Conservation (phyloP, 768 basidiomycete genomes). For the Suillus bovinus region DNA sequence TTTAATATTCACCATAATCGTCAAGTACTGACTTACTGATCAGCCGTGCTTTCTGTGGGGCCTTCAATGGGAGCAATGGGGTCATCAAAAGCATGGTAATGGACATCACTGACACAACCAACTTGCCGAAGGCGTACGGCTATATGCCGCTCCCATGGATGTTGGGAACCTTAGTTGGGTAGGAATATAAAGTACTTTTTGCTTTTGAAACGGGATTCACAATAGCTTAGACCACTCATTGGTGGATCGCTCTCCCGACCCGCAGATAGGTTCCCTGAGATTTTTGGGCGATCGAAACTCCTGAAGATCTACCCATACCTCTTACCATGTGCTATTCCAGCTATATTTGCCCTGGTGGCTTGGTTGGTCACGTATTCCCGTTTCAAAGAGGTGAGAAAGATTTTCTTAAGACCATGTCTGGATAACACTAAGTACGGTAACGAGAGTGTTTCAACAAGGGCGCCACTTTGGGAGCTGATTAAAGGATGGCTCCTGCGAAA, state of each 20-base stretch:
- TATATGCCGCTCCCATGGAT: slow-evolving; percentile 52
- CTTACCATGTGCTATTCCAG: slow-evolving; percentile 61
- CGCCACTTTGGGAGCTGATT: background rate
- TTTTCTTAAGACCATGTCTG: background rate
- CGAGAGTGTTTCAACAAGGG: slow-evolving; percentile 31
- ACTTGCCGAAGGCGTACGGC: slow-evolving; percentile 43
- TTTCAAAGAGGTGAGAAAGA: slow-evolving; percentile 46
- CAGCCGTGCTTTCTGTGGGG: slow-evolving; percentile 42
- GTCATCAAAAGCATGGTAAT: slow-evolving; percentile 43
- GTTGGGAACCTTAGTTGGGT: slow-evolving; percentile 40
- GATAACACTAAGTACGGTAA: slow-evolving; percentile 8
- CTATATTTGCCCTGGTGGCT: slow-evolving; percentile 50
- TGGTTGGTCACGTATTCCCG: slow-evolving; percentile 47
- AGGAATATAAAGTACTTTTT: slow-evolving; percentile 9
- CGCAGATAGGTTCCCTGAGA: slow-evolving; percentile 55
- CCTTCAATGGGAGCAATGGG: slow-evolving; percentile 51
- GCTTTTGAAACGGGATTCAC: background rate
- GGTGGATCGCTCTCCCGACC: slow-evolving; percentile 65
- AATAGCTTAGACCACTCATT: slow-evolving; percentile 50
- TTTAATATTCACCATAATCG: background rate
- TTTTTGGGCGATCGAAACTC: slow-evolving; percentile 53
- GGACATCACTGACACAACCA: slow-evolving; percentile 32
- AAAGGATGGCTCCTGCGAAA: slow-evolving; percentile 12
- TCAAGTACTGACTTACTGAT: background rate
- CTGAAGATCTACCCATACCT: slow-evolving; percentile 67